Conservation (phyloP, 192 early-diverging fungal species). For the Haplosporangium gracile region DNA sequence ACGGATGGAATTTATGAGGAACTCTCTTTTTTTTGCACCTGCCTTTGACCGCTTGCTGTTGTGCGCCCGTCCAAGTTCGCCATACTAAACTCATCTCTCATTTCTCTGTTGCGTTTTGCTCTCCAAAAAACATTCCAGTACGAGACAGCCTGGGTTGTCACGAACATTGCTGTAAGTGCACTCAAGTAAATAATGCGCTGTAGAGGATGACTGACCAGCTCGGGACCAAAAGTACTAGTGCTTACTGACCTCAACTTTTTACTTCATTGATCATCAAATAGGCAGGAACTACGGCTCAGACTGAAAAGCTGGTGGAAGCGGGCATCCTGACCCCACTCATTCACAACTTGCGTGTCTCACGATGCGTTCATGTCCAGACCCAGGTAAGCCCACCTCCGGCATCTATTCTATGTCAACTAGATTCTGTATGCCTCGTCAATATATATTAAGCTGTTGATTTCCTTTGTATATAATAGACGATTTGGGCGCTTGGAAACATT, state of each 20-base stretch:
- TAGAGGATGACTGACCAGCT: no score
- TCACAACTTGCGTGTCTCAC: conserved; percentile 46
- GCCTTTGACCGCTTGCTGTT: neutral
- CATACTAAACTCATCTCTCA: neutral
- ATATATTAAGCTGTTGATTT: neutral
- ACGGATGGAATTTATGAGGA: neutral
- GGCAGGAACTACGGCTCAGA: conserved; percentile 51
- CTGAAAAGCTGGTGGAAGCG: conserved; percentile 38
- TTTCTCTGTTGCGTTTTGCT: neutral
- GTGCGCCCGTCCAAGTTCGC: neutral
- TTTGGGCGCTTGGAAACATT: conserved; percentile 55
- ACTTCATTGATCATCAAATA: neutral
- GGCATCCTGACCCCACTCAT: conserved; percentile 47
- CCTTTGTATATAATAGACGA: conserved; percentile 22
- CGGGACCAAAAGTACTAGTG: neutral
- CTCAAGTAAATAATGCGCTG: neutral
- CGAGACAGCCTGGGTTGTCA: conserved; percentile 55
- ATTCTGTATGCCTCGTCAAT: neutral
- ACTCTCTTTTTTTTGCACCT: neutral
- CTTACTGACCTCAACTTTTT: neutral
- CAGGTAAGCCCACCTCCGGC: conserved; percentile 11
- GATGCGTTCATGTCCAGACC: conserved; percentile 54
- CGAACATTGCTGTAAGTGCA: conserved; percentile 53
- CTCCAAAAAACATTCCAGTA: conserved; percentile 24
- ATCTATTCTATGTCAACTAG: neutral